phyloP scores from a whole-genome alignment of 2,329 filamentous ascomycete genomes.

The Trichothecium sympodiale region DNA sequence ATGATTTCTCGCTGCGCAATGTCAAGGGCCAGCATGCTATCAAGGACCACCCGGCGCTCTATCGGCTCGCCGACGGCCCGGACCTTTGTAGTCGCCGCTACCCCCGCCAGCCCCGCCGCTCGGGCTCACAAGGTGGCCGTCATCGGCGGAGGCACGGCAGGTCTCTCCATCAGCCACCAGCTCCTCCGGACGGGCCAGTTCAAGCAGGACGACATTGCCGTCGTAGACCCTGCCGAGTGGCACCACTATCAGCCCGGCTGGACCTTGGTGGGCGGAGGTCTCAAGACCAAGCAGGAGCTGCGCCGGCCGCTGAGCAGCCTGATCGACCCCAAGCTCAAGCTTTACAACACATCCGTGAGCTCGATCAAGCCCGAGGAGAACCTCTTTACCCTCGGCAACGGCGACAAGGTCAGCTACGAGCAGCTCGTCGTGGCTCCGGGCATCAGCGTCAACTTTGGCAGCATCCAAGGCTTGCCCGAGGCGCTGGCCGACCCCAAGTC shows the following conservation, averaged over 20 bases:
- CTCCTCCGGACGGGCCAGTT: conserved; percentile 50
- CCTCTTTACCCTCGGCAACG: conserved; percentile 40
- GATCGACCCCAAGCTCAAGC: conserved; percentile 48
- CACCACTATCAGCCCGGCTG: conserved; percentile 62
- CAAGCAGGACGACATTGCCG: conserved; percentile 46
- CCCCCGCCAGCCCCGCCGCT: no score
- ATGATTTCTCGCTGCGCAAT: no score
- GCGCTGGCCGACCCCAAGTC: conserved; percentile 36
- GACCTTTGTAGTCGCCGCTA: no score
- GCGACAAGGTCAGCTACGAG: conserved; percentile 48
- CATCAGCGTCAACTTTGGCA: conserved; percentile 37
- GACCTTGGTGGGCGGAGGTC: conserved; percentile 56
- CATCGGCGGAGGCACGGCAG: conserved; percentile 55
- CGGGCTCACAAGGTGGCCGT: conserved; percentile 50
- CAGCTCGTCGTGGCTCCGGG: conserved; percentile 54
- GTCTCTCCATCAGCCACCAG: conserved; percentile 56
- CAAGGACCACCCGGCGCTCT: no score
- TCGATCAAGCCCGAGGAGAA: conserved; percentile 45
- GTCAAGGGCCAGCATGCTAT: no score
- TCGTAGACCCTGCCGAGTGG: conserved; percentile 51
- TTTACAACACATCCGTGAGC: conserved; percentile 43
- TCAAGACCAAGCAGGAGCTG: conserved; percentile 51
- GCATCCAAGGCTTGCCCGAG: conserved; percentile 44
- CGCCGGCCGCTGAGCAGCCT: conserved; percentile 36
- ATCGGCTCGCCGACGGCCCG: no score